phyloP scores from a whole-genome alignment of 1,284 basidiomycete species.

The Microbotryomycetes sp. region DNA sequence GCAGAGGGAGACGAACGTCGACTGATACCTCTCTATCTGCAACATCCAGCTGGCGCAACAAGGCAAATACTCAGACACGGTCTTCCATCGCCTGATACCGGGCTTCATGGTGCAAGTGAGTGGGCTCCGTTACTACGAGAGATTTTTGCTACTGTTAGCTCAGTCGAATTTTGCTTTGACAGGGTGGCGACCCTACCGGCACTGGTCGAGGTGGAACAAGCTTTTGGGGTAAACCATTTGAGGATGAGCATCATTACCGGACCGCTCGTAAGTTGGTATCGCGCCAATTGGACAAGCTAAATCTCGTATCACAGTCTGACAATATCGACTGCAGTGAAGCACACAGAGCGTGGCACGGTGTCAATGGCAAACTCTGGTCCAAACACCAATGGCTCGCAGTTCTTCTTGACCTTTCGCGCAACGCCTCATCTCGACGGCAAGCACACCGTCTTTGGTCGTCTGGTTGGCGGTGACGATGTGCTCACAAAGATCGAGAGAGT shows the following conservation, averaged over 20 bases:
- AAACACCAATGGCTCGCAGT: constrained; percentile 67
- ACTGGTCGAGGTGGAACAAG: constrained; percentile 89
- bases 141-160: not conserved
- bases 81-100: constrained; percentile 88
- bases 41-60: constrained; percentile 80
- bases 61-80: constrained; percentile 80
- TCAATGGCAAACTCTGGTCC: constrained; percentile 91
- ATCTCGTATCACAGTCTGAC: no score
- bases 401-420: constrained; percentile 74
- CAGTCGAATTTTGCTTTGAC: constrained; percentile 6
- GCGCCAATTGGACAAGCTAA: no score
- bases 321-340: constrained; percentile 30
- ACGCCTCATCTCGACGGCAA: constrained; percentile 62
- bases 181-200: constrained; percentile 54
- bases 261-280: constrained; percentile 45
- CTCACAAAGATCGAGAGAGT: constrained; percentile 75
- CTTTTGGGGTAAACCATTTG: constrained; percentile 91
- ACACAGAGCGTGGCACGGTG: constrained; percentile 64
- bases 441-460: constrained; percentile 93
- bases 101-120: constrained; percentile 91
- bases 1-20: constrained; percentile 69
- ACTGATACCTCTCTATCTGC: constrained; percentile 85
- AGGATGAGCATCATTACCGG: constrained; percentile 73
- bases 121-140: constrained; percentile 34
- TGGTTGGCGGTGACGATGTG: constrained; percentile 89